Conservation (phyloP, 495 filamentous ascomycete genomes). For the Parathielavia appendiculata region DNA sequence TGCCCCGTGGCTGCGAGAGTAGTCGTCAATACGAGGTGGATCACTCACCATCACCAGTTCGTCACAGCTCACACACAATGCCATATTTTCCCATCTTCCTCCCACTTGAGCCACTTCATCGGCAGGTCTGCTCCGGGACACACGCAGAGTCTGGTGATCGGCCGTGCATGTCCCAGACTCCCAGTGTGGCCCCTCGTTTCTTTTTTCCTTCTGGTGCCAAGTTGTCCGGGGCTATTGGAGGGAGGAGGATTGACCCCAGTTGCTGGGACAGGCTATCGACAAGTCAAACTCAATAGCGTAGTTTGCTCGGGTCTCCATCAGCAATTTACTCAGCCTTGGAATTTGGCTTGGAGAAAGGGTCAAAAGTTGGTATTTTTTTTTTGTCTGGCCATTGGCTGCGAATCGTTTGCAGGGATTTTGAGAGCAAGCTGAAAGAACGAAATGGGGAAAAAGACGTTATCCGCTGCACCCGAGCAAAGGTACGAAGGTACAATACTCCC, state of each 20-base stretch:
- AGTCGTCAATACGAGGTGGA: conserved; percentile 8
- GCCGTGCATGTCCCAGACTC: not conserved
- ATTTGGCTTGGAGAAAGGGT: not conserved
- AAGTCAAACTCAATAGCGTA: not conserved
- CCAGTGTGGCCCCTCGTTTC: not conserved
- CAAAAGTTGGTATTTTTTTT: not conserved
- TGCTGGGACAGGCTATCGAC: conserved; percentile 2
- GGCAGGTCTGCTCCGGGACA: not conserved
- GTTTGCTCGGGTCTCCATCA: not conserved
- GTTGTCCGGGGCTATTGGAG: not conserved
- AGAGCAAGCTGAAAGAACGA: not conserved
- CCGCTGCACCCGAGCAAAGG: not conserved
- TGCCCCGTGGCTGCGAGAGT: not conserved
- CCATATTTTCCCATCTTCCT: not conserved
- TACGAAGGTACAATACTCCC: not conserved
- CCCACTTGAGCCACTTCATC: not conserved
- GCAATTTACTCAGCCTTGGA: not conserved
- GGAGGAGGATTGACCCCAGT: not conserved
- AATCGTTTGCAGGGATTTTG: not conserved
- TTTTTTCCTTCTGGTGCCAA: not conserved
- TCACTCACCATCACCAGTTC: not conserved
- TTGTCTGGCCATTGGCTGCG: not conserved
- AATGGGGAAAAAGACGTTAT: not conserved
- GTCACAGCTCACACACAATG: not conserved
- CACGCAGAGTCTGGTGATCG: not conserved